These are phyloP conservation scores for Apiospora kogelbergensis DNA, from an alignment of 2,329 filamentous ascomycete genomes.

Conservation along the genomic window DNA sequence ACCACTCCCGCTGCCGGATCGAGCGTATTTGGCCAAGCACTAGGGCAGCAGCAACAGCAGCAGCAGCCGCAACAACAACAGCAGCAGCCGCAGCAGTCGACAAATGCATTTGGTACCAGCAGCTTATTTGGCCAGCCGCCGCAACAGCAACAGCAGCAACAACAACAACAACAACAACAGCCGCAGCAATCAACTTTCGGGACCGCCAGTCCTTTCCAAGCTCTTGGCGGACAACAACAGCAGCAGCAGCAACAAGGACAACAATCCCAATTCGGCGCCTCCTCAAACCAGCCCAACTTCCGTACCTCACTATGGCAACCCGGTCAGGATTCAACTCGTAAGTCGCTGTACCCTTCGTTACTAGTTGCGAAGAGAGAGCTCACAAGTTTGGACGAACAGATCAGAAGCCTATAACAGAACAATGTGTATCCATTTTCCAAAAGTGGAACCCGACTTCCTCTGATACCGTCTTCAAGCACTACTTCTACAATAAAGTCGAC, in stretches of 20 bases:
- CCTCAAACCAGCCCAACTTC: slow-evolving; percentile 34
- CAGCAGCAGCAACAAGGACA: slow-evolving; percentile 25
- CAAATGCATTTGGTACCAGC: slow-evolving; percentile 8
- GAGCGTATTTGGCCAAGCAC: slow-evolving; percentile 19
- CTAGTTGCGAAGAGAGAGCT: slow-evolving; percentile 22
- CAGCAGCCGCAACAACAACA: slow-evolving; percentile 44
- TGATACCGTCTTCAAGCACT: slow-evolving; percentile 75
- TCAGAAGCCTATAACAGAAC: slow-evolving; percentile 73
- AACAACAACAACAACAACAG: slow-evolving; percentile 27
- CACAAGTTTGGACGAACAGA: slow-evolving; percentile 38
- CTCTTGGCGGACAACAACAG: slow-evolving; percentile 33
- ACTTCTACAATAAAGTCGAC: slow-evolving; percentile 85
- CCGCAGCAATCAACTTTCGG: slow-evolving; percentile 22
- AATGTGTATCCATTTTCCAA: slow-evolving; percentile 67
- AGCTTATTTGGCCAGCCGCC: slow-evolving; percentile 40
- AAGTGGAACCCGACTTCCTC: slow-evolving; percentile 73
- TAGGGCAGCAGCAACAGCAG: slow-evolving; percentile 35
- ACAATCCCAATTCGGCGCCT: slow-evolving; percentile 16
- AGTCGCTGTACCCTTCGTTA: slow-evolving; percentile 26
- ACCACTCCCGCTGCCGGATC: slow-evolving; percentile 12
- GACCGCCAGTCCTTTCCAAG: slow-evolving; percentile 20
- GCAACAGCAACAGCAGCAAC: slow-evolving; percentile 35
- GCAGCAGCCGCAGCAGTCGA: slow-evolving; percentile 31
- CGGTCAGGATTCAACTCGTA: slow-evolving; percentile 50
- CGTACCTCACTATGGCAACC: slow-evolving; percentile 55